These are phyloP conservation scores for Pterocarpus santalinus DNA, from an alignment of 306 rosid genomes.

Conservation along the genomic window DNA sequence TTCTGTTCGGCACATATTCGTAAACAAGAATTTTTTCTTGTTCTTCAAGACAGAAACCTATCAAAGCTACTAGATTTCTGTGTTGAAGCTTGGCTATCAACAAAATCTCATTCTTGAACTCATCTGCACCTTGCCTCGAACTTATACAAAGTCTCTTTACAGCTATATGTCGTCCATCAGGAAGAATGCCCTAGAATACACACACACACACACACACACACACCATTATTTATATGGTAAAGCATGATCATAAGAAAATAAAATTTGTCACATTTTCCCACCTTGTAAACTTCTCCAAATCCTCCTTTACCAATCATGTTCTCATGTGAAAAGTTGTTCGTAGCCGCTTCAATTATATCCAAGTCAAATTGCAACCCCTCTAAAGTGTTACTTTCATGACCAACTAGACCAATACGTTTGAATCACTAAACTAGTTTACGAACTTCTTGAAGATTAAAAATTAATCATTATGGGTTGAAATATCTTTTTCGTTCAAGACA, in stretches of 20 bases:
- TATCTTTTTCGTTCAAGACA: neutral
- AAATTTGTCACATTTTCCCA: neutral
- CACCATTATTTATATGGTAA: neutral
- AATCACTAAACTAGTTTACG: neutral
- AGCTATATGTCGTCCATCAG: slow-evolving; percentile 32
- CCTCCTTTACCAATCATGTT: slow-evolving; percentile 59
- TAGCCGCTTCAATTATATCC: slow-evolving; percentile 47
- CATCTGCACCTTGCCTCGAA: slow-evolving; percentile 39
- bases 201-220: neutral
- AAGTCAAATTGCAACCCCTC: slow-evolving; percentile 28
- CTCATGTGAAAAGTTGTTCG: slow-evolving; percentile 45
- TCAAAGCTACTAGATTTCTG: slow-evolving; percentile 33
- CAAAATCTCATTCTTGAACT: slow-evolving; percentile 48
- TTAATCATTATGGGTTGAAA: neutral
- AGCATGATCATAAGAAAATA: neutral
- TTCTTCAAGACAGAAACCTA: slow-evolving; percentile 33
- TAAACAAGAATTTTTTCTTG: slow-evolving; percentile 46
- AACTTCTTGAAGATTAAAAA: neutral
- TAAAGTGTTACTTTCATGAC: neutral
- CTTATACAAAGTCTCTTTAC: slow-evolving; percentile 36
- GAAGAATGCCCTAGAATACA: slow-evolving; percentile 39
- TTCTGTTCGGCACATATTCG: slow-evolving; percentile 41
- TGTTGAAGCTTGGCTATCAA: slow-evolving; percentile 44
- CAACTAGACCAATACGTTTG: slow-evolving; percentile 4
- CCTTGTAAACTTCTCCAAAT: slow-evolving; percentile 55